Percentiles rank a stretch among this genome's conserved stretches.
These are phyloP conservation scores for Spathaspora hagerdaliae DNA, from an alignment of 805 yeast species.

Conservation along the genomic window DNA sequence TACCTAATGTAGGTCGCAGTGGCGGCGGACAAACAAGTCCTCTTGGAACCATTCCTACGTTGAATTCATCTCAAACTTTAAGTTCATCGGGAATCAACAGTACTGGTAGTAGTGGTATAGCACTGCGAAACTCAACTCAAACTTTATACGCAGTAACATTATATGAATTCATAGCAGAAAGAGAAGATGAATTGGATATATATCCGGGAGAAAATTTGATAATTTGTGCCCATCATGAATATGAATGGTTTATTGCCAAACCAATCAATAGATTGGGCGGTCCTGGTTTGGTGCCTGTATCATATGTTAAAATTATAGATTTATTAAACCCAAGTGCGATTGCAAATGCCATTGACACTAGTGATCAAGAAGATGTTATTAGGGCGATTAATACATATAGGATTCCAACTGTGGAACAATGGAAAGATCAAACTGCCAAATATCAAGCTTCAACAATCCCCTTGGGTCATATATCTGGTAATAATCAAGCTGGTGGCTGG, in stretches of 20 bases:
- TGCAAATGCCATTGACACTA: slow-evolving; percentile 40
- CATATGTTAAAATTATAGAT: slow-evolving; percentile 83
- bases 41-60: background rate
- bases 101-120: background rate
- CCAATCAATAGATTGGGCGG: slow-evolving; percentile 95
- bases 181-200: slow-evolving; percentile 81
- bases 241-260: slow-evolving; percentile 97
- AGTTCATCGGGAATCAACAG: slow-evolving; percentile 12
- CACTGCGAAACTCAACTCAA: slow-evolving; percentile 25
- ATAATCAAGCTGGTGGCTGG: slow-evolving; percentile 18
- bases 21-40: background rate
- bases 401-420: slow-evolving; percentile 90
- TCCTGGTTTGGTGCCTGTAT: slow-evolving; percentile 92
- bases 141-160: slow-evolving; percentile 81
- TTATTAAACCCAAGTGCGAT: slow-evolving; percentile 38
- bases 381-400: slow-evolving; percentile 58
- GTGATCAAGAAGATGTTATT: slow-evolving; percentile 46
- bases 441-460: slow-evolving; percentile 89
- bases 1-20: slow-evolving; percentile 26
- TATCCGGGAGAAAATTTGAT: slow-evolving; percentile 83
- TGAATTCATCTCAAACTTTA: background rate
- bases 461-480: slow-evolving; percentile 45
- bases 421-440: slow-evolving; percentile 88
- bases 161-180: slow-evolving; percentile 81
- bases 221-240: slow-evolving; percentile 93